Percentiles rank a stretch among this genome's conserved stretches.
phyloP scores from a whole-genome alignment of 192 early-diverging fungal genomes.

The Gryganskiella cystojenkinii region DNA sequence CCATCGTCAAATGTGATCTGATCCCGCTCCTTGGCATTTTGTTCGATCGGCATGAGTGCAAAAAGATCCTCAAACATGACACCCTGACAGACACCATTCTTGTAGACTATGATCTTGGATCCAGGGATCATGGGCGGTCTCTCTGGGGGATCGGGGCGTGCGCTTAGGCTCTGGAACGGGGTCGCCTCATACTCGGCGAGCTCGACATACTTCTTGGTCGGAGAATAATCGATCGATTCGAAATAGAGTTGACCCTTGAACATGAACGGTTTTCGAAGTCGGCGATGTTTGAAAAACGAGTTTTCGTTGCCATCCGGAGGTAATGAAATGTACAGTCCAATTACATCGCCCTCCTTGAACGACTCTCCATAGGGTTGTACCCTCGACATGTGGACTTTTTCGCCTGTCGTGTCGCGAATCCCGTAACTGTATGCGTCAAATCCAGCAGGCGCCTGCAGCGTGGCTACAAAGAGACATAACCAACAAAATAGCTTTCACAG shows the following conservation, averaged over 20 bases:
- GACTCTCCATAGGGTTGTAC: slow-evolving; percentile 63
- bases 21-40: slow-evolving; percentile 54
- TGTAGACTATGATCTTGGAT: slow-evolving; percentile 70
- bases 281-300: slow-evolving; percentile 52
- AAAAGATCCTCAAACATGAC: slow-evolving; percentile 64
- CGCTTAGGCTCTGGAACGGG: slow-evolving; percentile 32
- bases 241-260: slow-evolving; percentile 65
- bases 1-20: slow-evolving; percentile 68
- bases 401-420: slow-evolving; percentile 70
- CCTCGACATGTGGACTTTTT: slow-evolving; percentile 66
- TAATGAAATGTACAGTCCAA: slow-evolving; percentile 68
- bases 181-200: slow-evolving; percentile 62
- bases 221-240: slow-evolving; percentile 65
- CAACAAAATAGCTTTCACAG: slow-evolving; percentile 8
- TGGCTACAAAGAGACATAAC: slow-evolving; percentile 46
- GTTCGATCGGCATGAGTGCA: slow-evolving; percentile 56
- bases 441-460: slow-evolving; percentile 71
- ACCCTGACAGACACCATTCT: slow-evolving; percentile 71
- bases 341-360: slow-evolving; percentile 71
- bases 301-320: slow-evolving; percentile 54
- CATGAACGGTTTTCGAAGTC: slow-evolving; percentile 60
- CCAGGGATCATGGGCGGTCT: slow-evolving; percentile 56
- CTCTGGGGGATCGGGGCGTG: slow-evolving; percentile 24
- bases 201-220: slow-evolving; percentile 56
- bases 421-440: slow-evolving; percentile 76